These are phyloP conservation scores for Podila verticillata DNA, from an alignment of 192 early-diverging fungal genomes.

Conservation along the genomic window DNA sequence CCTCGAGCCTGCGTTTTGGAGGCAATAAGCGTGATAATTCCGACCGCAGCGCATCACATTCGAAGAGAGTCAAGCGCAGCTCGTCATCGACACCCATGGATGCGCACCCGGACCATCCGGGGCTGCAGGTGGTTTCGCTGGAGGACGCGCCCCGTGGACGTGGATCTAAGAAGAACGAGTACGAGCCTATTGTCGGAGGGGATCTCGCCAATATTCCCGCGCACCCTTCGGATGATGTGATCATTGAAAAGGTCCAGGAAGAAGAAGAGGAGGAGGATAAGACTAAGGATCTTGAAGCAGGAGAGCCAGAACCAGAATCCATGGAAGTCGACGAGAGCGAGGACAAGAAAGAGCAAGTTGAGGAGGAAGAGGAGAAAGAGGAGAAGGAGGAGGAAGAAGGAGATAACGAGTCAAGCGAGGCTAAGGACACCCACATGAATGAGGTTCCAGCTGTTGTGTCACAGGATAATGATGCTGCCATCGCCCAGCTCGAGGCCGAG, in stretches of 20 bases:
- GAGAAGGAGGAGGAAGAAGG: background rate
- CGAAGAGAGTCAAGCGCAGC: conserved; percentile 38
- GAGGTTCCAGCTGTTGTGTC: background rate
- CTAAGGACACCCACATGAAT: background rate
- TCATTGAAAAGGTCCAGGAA: conserved; percentile 2
- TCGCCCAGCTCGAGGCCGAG: conserved; percentile 46
- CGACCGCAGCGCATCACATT: conserved; percentile 28
- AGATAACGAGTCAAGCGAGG: conserved; percentile 6
- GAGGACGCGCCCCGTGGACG: conserved; percentile 60
- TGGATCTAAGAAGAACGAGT: conserved; percentile 67
- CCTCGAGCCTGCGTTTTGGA: conserved; percentile 43
- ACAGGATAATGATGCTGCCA: conserved; percentile 20
- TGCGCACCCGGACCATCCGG: conserved; percentile 51
- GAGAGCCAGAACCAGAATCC: conserved; percentile 4
- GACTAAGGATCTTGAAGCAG: background rate
- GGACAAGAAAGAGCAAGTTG: conserved; percentile 5
- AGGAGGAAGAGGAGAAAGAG: conserved; percentile 8
- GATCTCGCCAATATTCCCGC: conserved; percentile 70
- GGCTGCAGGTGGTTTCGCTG: conserved; percentile 57
- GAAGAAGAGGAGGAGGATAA: background rate
- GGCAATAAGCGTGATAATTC: conserved; percentile 41
- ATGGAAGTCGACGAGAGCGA: conserved; percentile 45
- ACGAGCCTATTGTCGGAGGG: conserved; percentile 67
- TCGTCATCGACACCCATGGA: conserved; percentile 54
- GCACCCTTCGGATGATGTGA: conserved; percentile 3